Base-by-base conservation (phyloP, 2,329 filamentous ascomycete genomes). In the Pochonia chlamydosporia region DNA sequence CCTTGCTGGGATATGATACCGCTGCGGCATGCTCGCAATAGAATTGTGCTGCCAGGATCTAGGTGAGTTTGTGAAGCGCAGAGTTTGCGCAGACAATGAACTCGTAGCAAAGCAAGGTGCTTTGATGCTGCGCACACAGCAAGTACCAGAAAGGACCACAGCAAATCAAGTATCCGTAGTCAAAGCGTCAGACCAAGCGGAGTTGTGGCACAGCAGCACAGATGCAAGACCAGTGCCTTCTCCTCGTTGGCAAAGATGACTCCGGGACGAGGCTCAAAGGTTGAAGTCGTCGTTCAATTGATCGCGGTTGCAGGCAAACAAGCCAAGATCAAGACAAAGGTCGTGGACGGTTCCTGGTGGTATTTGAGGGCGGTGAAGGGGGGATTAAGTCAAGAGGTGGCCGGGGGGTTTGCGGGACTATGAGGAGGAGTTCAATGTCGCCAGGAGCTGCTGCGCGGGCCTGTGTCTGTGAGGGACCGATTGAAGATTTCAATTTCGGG, bases 1-100 rank as follows among this genome's bases (percentile, higher is more conserved):
- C 52, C 52, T 54, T 26, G 49, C 37, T 16, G 52, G 36, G 26
- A 49, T 36, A 40, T 52, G 49, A 37, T 49, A 50, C 41, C 52
- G 45, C 42, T 47, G 50, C 37, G 49, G 45, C 52, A 54, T 54
- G 24, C 24, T 40, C 18, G 23, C 16, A 31, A 21, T 9, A 14
- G 36, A 40, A 4, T 13, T 10, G 10, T 7, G 23, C 14, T 39
- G 18, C 23, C 31, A 14, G 31, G 20, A 35, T 35, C n/a, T 35
- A 16, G 35, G 7, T 39, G 18, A 23, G 35, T 35, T 6, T 35
- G 11, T 20, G 20, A 20, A 39, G 35, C 20, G 35, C 35, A 14
- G 35, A 13, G 35, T 23, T n/a, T 23, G 20, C 35, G 35, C 35
- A 16, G 30, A 16, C 35, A 39, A 23, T 39, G 35, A 23, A 10